phyloP scores from a whole-genome alignment of 441 rosid genomes.

The Adansonia gregorii region DNA sequence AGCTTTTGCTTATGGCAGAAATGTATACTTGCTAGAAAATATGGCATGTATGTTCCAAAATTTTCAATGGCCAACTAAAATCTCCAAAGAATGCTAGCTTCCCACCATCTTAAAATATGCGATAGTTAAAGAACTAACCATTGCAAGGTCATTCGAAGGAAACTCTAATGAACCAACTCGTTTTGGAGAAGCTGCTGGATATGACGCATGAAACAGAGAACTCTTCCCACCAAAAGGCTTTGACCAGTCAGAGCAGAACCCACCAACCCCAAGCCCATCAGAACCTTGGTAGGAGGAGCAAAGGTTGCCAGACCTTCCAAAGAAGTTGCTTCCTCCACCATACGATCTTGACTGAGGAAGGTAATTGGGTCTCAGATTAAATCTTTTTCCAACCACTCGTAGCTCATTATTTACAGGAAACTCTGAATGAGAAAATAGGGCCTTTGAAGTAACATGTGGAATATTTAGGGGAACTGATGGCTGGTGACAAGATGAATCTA shows the following conservation, averaged over 20 bases:
- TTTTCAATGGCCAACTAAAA: neutral
- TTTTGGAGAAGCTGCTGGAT: constrained; percentile 39
- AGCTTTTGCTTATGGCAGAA: constrained; percentile 12
- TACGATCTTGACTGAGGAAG: constrained; percentile 33
- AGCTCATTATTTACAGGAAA: constrained; percentile 41
- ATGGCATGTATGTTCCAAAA: neutral
- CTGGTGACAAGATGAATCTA: constrained; percentile 41
- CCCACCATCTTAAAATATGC: constrained; percentile 21
- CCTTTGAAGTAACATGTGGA: constrained; percentile 33
- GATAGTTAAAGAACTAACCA: constrained; percentile 48
- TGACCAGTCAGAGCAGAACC: constrained; percentile 45
- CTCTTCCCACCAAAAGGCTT: constrained; percentile 34
- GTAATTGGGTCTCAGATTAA: constrained; percentile 41
- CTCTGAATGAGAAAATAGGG: constrained; percentile 41
- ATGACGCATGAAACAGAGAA: constrained; percentile 38
- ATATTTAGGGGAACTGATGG: constrained; percentile 37
- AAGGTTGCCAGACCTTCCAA: constrained; percentile 35
- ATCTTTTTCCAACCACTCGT: constrained; percentile 40
- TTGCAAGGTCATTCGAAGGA: constrained; percentile 42
- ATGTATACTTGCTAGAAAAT: neutral
- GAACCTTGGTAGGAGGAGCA: constrained; percentile 39
- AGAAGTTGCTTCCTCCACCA: constrained; percentile 35
- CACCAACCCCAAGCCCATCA: constrained; percentile 39
- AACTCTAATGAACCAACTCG: constrained; percentile 37
- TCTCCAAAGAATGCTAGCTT: constrained; percentile 22